Evolutionary conservation across 2,329 filamentous ascomycete species (phyloP), one percentile per base, ranked within the genome.

Genomic region (Neonectria neomacrospora): DNA sequence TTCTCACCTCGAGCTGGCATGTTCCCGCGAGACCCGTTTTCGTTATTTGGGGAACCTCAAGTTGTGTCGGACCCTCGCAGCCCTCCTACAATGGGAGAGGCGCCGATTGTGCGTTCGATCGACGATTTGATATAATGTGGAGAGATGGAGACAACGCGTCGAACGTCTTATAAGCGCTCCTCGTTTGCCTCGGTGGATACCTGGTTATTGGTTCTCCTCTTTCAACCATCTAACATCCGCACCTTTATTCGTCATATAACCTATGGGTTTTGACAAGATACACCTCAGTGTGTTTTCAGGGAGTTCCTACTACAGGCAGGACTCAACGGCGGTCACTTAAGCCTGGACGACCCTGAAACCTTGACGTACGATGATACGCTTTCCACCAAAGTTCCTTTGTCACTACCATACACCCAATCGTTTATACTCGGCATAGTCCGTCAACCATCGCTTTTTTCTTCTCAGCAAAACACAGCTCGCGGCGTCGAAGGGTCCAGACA

Each of bases 41-140:
- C 77, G 50, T 80, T 83, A 2, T 87, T 87, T 67, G 82, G 80
- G 47, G 81, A 83, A 39, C 85, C 85, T 11, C 71, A 80, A 3
- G 83, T 85, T 64, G 78, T 82, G 11, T 82, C 82, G 14, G 91
- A 94, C 74, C 92, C 92, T 14, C 82, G 92, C 70, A 94, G 91
- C 75, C 91, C 91, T 16, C 90, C 91, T 0, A 91, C 90, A 12
- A 88, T 86, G 72, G 91, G 91, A 41, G 90, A 91, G 75, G 88
- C 88, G 61, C 90, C 91, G 3, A 94, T 95, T 64, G 88, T 89
- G 54, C 84, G 91, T 60, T 94, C 90, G 62, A 95, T 95, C 72
- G 90, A 92, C 75, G 91, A 94, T 73, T 82, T 93, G 54, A 81
- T 94, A 77, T 94, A 83, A 82, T 57, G 55, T 64, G 54, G 41